These are phyloP conservation scores for Coemansia sp. DNA, from an alignment of 192 early-diverging fungal species.

Conservation along the genomic window DNA sequence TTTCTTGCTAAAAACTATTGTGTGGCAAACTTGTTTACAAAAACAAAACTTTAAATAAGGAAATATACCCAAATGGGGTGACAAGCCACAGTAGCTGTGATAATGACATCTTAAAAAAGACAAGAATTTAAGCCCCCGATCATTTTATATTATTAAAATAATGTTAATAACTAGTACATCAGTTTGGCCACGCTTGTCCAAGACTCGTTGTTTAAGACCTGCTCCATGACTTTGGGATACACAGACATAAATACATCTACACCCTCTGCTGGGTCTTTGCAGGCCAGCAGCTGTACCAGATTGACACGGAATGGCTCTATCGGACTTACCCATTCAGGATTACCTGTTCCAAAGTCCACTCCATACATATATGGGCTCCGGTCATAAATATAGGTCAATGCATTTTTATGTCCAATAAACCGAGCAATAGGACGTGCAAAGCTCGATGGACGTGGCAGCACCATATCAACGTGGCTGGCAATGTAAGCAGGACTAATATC, in stretches of 20 bases:
- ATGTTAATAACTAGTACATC: slow-evolving; percentile 17
- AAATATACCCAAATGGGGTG: too few relatives aligned
- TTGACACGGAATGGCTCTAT: slow-evolving; percentile 45
- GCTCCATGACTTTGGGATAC: slow-evolving; percentile 37
- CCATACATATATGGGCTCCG: slow-evolving; percentile 44
- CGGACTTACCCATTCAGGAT: slow-evolving; percentile 44
- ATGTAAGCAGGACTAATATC: slow-evolving; percentile 17
- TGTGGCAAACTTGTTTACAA: too few relatives aligned
- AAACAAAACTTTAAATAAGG: too few relatives aligned
- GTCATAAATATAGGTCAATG: slow-evolving; percentile 41
- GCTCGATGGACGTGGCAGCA: slow-evolving; percentile 22
- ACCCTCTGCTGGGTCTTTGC: slow-evolving; percentile 25
- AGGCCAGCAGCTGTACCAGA: slow-evolving; percentile 30
- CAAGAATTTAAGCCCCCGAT: too few relatives aligned
- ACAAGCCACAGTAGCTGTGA: too few relatives aligned
- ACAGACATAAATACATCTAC: slow-evolving; percentile 46
- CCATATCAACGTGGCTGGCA: slow-evolving; percentile 33
- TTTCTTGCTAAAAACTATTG: too few relatives aligned
- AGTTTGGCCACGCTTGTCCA: slow-evolving; percentile 30
- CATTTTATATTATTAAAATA: too few relatives aligned
- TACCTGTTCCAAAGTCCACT: slow-evolving; percentile 39
- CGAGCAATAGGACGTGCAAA: slow-evolving; percentile 35
- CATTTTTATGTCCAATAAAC: slow-evolving; percentile 22
- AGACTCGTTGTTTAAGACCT: slow-evolving; percentile 40
- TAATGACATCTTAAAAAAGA: too few relatives aligned